These are phyloP conservation scores for Coix lacrymajobi DNA, from an alignment of 176 grass and related monocot genomes.

Conservation along the genomic window DNA sequence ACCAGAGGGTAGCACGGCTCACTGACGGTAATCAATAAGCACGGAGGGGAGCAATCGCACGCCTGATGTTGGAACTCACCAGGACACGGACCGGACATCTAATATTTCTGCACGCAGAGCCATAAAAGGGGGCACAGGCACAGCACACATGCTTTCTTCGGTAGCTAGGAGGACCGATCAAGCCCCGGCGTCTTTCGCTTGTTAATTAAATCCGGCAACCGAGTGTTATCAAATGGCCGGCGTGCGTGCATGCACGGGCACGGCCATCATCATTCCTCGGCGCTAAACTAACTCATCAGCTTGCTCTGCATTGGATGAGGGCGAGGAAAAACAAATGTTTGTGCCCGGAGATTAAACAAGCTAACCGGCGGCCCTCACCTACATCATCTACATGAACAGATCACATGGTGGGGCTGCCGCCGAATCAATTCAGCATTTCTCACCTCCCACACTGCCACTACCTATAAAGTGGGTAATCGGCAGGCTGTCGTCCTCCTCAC, in stretches of 20 bases:
- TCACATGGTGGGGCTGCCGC: constrained; percentile 74
- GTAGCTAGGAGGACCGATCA: constrained; percentile 3
- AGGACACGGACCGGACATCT: neutral
- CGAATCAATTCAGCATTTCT: constrained; percentile 33
- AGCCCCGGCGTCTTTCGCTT: neutral
- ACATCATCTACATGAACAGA: constrained; percentile 20
- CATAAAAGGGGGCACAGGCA: neutral
- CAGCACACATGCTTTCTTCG: constrained; percentile 20
- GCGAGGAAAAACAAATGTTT: neutral
- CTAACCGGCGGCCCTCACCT: constrained; percentile 31
- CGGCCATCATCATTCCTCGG: constrained; percentile 40
- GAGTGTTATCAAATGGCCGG: constrained; percentile 12
- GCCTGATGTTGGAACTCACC: constrained; percentile 16
- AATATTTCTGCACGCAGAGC: neutral
- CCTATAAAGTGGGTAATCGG: constrained; percentile 1
- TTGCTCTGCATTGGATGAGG: neutral
- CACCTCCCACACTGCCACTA: neutral
- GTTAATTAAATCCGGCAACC: neutral
- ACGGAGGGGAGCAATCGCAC: neutral
- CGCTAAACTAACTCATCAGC: constrained; percentile 2
- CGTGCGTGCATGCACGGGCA: constrained; percentile 33
- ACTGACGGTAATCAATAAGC: neutral
- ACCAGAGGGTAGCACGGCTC: neutral
- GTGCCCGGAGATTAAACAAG: constrained; percentile 16
- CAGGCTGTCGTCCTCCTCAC: constrained; percentile 3